These are phyloP conservation scores for Fremontodendron californicum DNA, from an alignment of 345 rosid genomes.

Conservation along the genomic window DNA sequence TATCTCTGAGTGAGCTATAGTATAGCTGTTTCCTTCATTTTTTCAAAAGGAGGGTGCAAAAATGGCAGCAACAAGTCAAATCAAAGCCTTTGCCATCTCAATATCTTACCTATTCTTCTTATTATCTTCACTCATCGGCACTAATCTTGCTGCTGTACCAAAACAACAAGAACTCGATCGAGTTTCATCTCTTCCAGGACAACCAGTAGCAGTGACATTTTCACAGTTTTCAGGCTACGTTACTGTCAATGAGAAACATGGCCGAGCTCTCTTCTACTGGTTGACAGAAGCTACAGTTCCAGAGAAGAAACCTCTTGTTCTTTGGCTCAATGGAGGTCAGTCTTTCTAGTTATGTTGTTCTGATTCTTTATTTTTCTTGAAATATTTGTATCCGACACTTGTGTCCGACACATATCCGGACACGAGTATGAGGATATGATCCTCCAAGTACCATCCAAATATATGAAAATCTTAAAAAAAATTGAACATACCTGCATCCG, in stretches of 20 bases:
- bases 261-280: constrained; percentile 91
- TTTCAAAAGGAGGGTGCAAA: neutral
- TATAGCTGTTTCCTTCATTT: too few species aligned
- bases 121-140: neutral
- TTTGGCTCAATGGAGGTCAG: constrained; percentile 99
- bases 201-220: constrained; percentile 66
- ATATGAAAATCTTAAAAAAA: too few species aligned
- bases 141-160: constrained; percentile 7
- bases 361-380: too few species aligned
- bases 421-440: too few species aligned
- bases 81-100: neutral
- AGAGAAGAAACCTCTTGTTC: constrained; percentile 69
- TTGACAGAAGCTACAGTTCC: constrained; percentile 65
- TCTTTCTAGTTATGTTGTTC: too few species aligned
- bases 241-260: constrained; percentile 58
- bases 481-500: too few species aligned
- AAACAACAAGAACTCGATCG: constrained; percentile 61
- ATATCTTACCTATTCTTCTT: constrained; percentile 2
- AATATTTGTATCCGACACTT: too few species aligned
- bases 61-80: neutral
- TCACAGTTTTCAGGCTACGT: constrained; percentile 86
- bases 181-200: constrained; percentile 81
- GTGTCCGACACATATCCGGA: too few species aligned
- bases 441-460: too few species aligned
- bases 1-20: too few species aligned